Conservation (phyloP, 371 early-diverging fungal genomes). For the Syncephalastrum contaminatum region DNA sequence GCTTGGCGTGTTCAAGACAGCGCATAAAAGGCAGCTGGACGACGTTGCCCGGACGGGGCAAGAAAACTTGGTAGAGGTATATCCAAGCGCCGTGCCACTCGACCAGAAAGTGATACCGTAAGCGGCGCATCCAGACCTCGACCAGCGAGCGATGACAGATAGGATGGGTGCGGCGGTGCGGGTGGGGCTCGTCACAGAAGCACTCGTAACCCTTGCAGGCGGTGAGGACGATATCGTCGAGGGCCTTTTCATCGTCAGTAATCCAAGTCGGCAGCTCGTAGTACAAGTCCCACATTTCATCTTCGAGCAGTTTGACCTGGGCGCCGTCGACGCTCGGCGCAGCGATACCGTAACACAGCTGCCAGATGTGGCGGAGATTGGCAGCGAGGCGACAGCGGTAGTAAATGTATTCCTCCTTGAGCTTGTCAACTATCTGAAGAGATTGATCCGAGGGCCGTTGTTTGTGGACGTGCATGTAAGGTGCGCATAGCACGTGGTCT, state of each 20-base stretch:
- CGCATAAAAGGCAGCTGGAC: conserved; percentile 25
- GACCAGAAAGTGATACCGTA: conserved; percentile 26
- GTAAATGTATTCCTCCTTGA: conserved; percentile 29
- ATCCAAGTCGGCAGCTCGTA: conserved; percentile 22
- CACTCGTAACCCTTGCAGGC: conserved; percentile 16
- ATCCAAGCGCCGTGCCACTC: conserved; percentile 28
- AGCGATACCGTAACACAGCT: conserved; percentile 14
- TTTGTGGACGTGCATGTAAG: conserved; percentile 24
- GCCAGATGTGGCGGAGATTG: conserved; percentile 17
- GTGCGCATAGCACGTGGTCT: conserved; percentile 16
- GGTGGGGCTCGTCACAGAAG: conserved; percentile 12
- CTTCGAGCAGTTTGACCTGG: conserved; percentile 20
- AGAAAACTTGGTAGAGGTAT: conserved; percentile 21
- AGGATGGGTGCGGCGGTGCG: conserved; percentile 21
- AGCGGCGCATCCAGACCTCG: conserved; percentile 28
- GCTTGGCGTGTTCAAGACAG: conserved; percentile 20
- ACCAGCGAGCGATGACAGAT: conserved; percentile 22
- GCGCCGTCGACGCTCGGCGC: conserved; percentile 14
- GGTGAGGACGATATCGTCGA: conserved; percentile 12
- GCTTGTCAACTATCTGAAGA: conserved; percentile 18
- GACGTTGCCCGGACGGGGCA: conserved; percentile 24
- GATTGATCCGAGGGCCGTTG: conserved; percentile 25
- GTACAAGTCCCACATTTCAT: conserved; percentile 20
- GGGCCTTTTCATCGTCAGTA: conserved; percentile 7
- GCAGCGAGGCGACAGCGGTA: conserved; percentile 22